A percentile compares a stretch with the other conserved stretches of the same genome.
These are phyloP conservation scores for Corrigiola litoralis DNA, from an alignment of 179 eudicot genomes.

Conservation along the genomic window DNA sequence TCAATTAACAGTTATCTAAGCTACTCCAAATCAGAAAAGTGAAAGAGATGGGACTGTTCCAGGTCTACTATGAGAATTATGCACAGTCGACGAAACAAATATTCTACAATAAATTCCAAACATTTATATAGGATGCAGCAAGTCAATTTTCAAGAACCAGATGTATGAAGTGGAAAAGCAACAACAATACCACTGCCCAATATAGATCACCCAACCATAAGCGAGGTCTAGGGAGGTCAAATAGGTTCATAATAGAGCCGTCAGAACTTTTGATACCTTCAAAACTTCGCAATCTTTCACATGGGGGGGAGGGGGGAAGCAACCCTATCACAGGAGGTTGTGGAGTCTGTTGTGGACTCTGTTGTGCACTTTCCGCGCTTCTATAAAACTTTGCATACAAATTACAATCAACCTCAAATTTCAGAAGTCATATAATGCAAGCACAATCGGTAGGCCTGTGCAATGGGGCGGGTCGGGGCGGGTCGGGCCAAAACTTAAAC, in stretches of 20 bases:
- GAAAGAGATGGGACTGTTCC: neutral
- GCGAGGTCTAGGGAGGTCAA: neutral
- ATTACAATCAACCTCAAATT: neutral
- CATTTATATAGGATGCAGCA: neutral
- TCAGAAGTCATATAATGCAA: too few relatives aligned
- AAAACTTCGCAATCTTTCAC: too few relatives aligned
- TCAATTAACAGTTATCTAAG: slow-evolving; percentile 6
- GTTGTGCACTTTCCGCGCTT: neutral
- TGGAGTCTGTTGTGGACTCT: too few relatives aligned
- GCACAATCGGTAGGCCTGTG: too few relatives aligned
- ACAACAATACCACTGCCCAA: neutral
- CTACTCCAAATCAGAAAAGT: neutral
- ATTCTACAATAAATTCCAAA: neutral
- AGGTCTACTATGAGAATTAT: neutral
- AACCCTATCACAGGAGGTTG: neutral
- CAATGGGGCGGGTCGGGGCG: too few relatives aligned
- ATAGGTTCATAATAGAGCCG: neutral
- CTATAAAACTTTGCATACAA: neutral
- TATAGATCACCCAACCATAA: neutral
- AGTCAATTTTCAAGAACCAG: neutral
- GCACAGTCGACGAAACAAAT: neutral
- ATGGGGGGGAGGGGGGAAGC: too few relatives aligned
- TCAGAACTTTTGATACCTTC: neutral
- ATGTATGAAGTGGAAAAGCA: neutral
- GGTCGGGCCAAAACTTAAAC: too few relatives aligned